Percentiles rank a stretch among this genome's conserved stretches.
Conservation (phyloP, 2,329 filamentous ascomycete genomes). For the Magnaporthales sp. region DNA sequence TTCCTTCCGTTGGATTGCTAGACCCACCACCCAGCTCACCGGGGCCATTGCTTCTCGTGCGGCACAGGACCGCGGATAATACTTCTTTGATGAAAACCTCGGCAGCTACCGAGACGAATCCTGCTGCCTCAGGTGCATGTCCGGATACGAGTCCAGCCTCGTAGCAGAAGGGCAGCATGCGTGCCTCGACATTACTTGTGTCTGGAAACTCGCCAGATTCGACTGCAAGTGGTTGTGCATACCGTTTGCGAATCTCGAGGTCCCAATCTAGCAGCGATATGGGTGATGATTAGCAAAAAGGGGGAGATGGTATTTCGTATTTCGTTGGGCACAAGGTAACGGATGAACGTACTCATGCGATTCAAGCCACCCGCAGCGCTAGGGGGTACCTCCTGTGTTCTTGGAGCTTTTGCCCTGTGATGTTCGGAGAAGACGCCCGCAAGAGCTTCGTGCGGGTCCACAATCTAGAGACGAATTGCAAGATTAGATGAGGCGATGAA, state of each 20-base stretch:
- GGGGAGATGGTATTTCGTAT: neutral
- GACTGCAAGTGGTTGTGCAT: constrained; percentile 52
- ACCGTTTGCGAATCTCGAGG: constrained; percentile 58
- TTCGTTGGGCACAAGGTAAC: neutral
- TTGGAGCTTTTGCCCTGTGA: constrained; percentile 33
- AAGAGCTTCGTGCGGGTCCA: constrained; percentile 46
- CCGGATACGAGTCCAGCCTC: constrained; percentile 53
- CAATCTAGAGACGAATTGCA: constrained; percentile 12
- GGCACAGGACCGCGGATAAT: constrained; percentile 52
- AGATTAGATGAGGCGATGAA: neutral
- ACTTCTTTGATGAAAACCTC: constrained; percentile 62
- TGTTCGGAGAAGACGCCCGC: constrained; percentile 43
- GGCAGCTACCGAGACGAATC: constrained; percentile 56
- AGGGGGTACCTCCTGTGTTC: constrained; percentile 52
- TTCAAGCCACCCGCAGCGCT: constrained; percentile 62
- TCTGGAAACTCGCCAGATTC: constrained; percentile 66
- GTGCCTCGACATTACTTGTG: constrained; percentile 49
- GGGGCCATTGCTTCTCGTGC: constrained; percentile 56
- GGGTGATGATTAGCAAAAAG: constrained; percentile 2
- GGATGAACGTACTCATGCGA: constrained; percentile 59
- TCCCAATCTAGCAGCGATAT: constrained; percentile 44
- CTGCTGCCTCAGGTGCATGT: constrained; percentile 50
- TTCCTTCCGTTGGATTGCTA: constrained; percentile 27
- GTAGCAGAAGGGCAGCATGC: constrained; percentile 62
- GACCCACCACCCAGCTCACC: constrained; percentile 57